Conservation (phyloP, 2,329 filamentous ascomycete species). For the Trichoderma hamatum region DNA sequence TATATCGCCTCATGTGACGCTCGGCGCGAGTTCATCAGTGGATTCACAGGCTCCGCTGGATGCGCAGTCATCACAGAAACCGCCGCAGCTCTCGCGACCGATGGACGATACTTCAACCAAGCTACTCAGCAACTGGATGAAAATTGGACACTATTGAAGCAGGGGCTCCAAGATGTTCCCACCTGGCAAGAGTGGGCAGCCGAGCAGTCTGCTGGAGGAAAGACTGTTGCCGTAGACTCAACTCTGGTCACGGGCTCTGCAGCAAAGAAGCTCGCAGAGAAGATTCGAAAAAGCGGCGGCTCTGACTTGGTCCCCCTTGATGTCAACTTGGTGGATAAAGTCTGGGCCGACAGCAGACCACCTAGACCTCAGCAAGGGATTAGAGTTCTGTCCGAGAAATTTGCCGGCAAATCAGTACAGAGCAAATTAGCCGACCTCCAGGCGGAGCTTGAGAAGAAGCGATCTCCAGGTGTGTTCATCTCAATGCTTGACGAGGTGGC, state of each 20-base stretch:
- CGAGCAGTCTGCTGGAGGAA: constrained; percentile 82
- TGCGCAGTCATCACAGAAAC: constrained; percentile 85
- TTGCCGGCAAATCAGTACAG: constrained; percentile 79
- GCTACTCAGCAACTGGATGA: constrained; percentile 84
- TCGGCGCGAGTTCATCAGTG: constrained; percentile 86
- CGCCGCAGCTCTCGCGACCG: constrained; percentile 88
- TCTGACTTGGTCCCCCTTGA: constrained; percentile 73
- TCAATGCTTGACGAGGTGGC: constrained; percentile 96
- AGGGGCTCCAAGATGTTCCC: constrained; percentile 88
- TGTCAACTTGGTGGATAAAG: constrained; percentile 83
- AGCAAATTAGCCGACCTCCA: constrained; percentile 83
- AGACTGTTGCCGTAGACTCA: constrained; percentile 88
- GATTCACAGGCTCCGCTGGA: constrained; percentile 93
- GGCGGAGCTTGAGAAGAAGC: constrained; percentile 91
- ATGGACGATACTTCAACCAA: constrained; percentile 98
- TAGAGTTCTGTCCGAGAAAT: constrained; percentile 70
- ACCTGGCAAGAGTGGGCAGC: constrained; percentile 98
- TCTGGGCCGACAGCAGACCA: constrained; percentile 81
- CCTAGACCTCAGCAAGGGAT: constrained; percentile 75
- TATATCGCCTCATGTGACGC: constrained; percentile 97
- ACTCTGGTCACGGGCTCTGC: constrained; percentile 73
- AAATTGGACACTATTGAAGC: constrained; percentile 92
- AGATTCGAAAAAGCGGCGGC: constrained; percentile 84
- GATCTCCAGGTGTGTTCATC: constrained; percentile 81
- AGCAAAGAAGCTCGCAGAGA: constrained; percentile 74